Base-by-base conservation (phyloP, 192 early-diverging fungal genomes). In the Podila verticillata region DNA sequence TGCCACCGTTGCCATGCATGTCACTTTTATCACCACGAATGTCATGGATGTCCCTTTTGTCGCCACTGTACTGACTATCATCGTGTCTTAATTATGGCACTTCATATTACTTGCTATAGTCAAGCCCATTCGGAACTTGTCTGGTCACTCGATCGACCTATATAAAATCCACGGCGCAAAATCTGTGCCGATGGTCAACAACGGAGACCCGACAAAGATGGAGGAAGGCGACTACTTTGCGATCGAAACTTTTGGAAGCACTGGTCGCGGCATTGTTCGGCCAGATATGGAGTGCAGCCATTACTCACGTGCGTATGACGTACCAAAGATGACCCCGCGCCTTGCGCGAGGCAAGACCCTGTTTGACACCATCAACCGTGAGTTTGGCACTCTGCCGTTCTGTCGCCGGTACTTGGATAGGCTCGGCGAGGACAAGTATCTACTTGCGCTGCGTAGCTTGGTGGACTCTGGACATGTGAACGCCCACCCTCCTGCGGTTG, bases 241-340 rank as follows among this genome's bases (percentile, higher is more conserved):
- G 59, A 97, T 99, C 66, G 98, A 99, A 82, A 99, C 98, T 2
- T 99, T 98, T 78, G 98, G 96, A 63, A 93, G 92, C 70, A 99
- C 96, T 12, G 98, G 98, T 10, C 91, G 88, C 17, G 98, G 94
- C 5, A 91, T 89, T 73, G 98, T 99, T 9, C 65, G 88, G 39
- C 93, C 96, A 72, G 94, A 98, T 64, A 90, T 91, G 70, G 95
- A 95, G 61, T 96, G 95, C 81, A 93, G 92, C 69, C 98, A 99
- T 74, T 99, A 99, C 75, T 87, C 88, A 49, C 91, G 90, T 67
- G 79, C 72, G 10, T 86, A 71, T 44, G 89, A 94, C 47, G 61
- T 85, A 32, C 80, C 83, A 19, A 89, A 88, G 8, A 12, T n/a
- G 65, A 87, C 89, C 12, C 88, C 92, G 13, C 82, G 92, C 34